A percentile compares a stretch with the other conserved stretches of the same genome.
Evolutionary conservation across 2,329 filamentous ascomycete species (phyloP).

Genomic region (Calonectria pseudoturangicola): DNA sequence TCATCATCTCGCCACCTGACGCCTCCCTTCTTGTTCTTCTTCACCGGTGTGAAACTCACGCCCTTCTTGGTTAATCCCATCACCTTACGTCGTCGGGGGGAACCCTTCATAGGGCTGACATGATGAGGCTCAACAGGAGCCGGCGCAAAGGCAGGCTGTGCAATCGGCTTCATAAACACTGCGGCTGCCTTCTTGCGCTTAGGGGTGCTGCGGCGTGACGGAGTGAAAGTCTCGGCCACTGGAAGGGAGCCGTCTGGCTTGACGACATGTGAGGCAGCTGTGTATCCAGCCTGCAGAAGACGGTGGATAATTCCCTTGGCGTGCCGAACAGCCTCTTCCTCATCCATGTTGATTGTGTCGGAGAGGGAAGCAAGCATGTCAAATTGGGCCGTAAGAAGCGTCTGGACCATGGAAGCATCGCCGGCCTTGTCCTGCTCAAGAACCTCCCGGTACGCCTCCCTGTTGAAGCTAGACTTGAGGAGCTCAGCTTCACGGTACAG

Average conservation of each 20-base stretch:
- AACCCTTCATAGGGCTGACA: constrained; percentile 79
- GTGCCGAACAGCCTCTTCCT: constrained; percentile 86
- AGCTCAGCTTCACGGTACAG: constrained; percentile 89
- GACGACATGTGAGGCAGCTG: constrained; percentile 87
- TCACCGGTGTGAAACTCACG: constrained; percentile 87
- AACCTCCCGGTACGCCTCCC: constrained; percentile 85
- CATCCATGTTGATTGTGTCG: constrained; percentile 87
- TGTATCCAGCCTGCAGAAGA: constrained; percentile 84
- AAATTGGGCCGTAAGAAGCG: constrained; percentile 91
- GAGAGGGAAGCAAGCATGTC: constrained; percentile 90
- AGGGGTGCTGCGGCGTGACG: constrained; percentile 83
- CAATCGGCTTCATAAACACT: constrained; percentile 65
- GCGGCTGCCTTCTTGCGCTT: constrained; percentile 78
- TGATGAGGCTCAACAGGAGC: constrained; percentile 56
- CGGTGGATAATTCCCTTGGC: constrained; percentile 86
- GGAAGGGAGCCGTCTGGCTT: constrained; percentile 86
- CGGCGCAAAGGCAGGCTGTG: constrained; percentile 64
- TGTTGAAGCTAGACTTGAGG: constrained; percentile 86
- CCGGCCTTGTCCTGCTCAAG: constrained; percentile 89
- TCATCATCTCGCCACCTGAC: constrained; percentile 97
- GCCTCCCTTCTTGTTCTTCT: constrained; percentile 83
- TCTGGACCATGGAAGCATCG: constrained; percentile 86
- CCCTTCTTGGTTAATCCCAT: constrained; percentile 78
- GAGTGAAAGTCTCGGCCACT: constrained; percentile 80
- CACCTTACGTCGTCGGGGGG: constrained; percentile 86